Evolutionary conservation across 768 basidiomycete genomes (phyloP).

Genomic region (Naganishia vishniacii): DNA sequence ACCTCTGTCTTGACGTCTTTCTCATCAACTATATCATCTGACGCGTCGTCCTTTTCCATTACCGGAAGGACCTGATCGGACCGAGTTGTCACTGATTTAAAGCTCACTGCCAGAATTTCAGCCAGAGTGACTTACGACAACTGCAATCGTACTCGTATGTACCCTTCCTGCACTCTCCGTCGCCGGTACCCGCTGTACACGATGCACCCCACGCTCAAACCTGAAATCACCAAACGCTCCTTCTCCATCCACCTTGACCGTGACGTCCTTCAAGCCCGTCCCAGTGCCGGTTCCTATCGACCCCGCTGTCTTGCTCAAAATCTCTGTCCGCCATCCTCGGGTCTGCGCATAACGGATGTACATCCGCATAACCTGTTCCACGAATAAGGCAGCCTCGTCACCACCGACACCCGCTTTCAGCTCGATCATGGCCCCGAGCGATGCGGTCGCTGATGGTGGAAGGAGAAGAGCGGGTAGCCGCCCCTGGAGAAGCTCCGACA

Average conservation of each 20-base stretch:
- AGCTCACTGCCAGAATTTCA: background rate
- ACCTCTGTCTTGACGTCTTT: conserved; percentile 86
- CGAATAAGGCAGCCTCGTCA: conserved; percentile 76
- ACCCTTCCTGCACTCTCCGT: conserved; percentile 82
- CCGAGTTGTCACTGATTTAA: conserved; percentile 5
- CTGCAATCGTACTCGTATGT: conserved; percentile 85
- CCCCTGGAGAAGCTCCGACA: conserved; percentile 40
- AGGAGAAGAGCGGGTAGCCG: conserved; percentile 65
- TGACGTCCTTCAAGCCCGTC: conserved; percentile 46
- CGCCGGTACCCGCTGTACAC: conserved; percentile 87
- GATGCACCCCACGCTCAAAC: conserved; percentile 93
- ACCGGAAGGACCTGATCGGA: conserved; percentile 82
- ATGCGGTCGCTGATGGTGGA: conserved; percentile 62
- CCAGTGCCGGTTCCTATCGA: conserved; percentile 31
- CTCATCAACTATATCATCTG: conserved; percentile 66
- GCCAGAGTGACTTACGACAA: conserved; percentile 59
- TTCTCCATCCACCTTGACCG: conserved; percentile 55
- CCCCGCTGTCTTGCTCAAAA: conserved; percentile 38
- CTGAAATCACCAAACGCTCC: conserved; percentile 72
- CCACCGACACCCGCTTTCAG: conserved; percentile 91
- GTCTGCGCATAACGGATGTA: conserved; percentile 63
- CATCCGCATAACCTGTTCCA: conserved; percentile 71
- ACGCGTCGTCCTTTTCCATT: conserved; percentile 57
- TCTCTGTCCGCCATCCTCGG: conserved; percentile 58
- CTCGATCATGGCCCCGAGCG: conserved; percentile 75